Evolutionary conservation across 371 early-diverging fungal species (phyloP).

Genomic region (Chytridium lagenaria): DNA sequence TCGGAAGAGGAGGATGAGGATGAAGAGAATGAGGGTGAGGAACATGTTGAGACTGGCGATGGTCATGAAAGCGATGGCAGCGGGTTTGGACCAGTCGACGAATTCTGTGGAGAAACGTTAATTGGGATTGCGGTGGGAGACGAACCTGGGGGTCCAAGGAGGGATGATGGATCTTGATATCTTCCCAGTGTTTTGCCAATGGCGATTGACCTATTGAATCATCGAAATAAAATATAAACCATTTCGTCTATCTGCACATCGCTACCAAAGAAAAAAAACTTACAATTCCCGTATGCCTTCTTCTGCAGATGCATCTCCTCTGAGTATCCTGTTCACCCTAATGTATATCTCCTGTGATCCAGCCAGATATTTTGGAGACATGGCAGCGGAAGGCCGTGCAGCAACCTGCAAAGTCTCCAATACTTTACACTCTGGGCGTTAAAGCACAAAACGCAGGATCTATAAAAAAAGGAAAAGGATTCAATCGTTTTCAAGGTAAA

Average conservation of each 20-base stretch:
- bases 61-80: neutral
- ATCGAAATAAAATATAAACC: neutral
- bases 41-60: neutral
- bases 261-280: neutral
- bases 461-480: slow-evolving; percentile 7
- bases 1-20: slow-evolving; percentile 9
- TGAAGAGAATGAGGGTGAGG: slow-evolving; percentile 10
- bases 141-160: neutral
- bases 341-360: slow-evolving; percentile 31
- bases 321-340: slow-evolving; percentile 14
- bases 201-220: neutral
- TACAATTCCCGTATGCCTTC: neutral
- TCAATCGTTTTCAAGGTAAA: too few species aligned
- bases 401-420: slow-evolving; percentile 15
- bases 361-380: slow-evolving; percentile 21
- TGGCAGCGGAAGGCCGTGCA: slow-evolving; percentile 28
- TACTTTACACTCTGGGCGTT: slow-evolving; percentile 22
- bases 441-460: slow-evolving; percentile 34
- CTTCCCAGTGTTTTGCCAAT: neutral
- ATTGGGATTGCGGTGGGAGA: neutral
- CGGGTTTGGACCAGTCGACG: neutral
- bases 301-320: neutral
- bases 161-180: neutral
- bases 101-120: neutral
- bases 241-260: slow-evolving; percentile 5